Percentiles rank a stretch among this genome's conserved stretches.
Evolutionary conservation across 495 filamentous ascomycete species (phyloP).

Genomic region (Xylaria venustula): DNA sequence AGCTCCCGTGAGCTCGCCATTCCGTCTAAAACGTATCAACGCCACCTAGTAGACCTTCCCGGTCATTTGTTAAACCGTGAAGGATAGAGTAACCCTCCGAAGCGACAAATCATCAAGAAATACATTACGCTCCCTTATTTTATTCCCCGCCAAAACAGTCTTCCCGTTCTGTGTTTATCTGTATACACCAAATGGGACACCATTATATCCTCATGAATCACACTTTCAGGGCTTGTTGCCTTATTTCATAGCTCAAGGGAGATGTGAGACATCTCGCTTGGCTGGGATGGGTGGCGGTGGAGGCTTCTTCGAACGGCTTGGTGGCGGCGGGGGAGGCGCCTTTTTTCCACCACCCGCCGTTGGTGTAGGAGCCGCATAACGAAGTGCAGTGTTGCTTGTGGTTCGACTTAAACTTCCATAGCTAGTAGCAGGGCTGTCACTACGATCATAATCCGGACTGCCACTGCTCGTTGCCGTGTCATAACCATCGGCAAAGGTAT

Average conservation of each 20-base stretch:
- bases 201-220: not conserved
- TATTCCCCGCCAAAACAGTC: not conserved
- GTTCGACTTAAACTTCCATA: constrained; percentile 58
- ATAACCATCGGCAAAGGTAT: constrained; percentile 63
- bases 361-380: constrained; percentile 40
- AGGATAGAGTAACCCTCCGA: not conserved
- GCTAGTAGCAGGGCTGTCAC: constrained; percentile 62
- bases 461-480: constrained; percentile 61
- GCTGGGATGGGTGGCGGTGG: constrained; percentile 60
- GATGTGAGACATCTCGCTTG: constrained; percentile 29
- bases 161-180: not conserved
- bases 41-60: constrained; percentile 10
- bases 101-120: not conserved
- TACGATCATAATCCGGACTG: constrained; percentile 59
- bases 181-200: not conserved
- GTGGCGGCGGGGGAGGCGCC: constrained; percentile 77
- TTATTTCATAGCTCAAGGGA: not conserved
- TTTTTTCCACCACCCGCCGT: constrained; percentile 54
- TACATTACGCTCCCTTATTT: not conserved
- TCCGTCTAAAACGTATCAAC: constrained; percentile 17
- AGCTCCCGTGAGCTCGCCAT: not conserved
- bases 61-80: not conserved
- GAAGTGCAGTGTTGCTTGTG: constrained; percentile 48
- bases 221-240: too few relatives aligned
- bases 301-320: constrained; percentile 78